Conservation (phyloP, 2,329 filamentous ascomycete genomes). For the Hypoxylon sp. region DNA sequence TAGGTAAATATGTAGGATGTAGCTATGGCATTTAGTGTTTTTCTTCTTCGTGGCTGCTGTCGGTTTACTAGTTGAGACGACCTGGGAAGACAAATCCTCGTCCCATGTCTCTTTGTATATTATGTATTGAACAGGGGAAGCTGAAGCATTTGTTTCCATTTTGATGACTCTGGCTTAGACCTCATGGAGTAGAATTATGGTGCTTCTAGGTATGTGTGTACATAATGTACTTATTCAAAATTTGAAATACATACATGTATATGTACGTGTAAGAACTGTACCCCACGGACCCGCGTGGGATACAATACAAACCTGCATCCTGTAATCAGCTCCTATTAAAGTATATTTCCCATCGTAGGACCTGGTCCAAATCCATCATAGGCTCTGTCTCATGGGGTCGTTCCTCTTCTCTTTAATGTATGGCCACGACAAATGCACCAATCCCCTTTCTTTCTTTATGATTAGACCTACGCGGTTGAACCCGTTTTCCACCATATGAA, state of each 20-base stretch:
- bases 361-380: constrained; percentile 1
- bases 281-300: constrained; percentile 29
- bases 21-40: not conserved
- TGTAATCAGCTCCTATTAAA: not conserved
- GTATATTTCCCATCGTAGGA: not conserved
- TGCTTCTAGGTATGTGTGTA: not conserved
- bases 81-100: not conserved
- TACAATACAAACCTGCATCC: constrained; percentile 11
- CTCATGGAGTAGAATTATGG: not conserved
- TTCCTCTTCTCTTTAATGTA: not conserved
- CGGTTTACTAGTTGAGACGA: not conserved
- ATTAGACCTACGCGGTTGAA: not conserved
- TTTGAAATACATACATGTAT: not conserved
- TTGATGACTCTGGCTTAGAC: not conserved
- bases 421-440: not conserved
- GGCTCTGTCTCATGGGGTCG: not conserved
- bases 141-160: not conserved
- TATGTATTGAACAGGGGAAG: not conserved
- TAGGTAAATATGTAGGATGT: not conserved
- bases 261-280: constrained; percentile 13
- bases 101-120: not conserved
- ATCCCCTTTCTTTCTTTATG: not conserved
- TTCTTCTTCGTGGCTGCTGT: not conserved
- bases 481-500: not conserved
- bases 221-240: too few species aligned